phyloP scores from a whole-genome alignment of 441 rosid species.

The Syzygium malaccense region DNA sequence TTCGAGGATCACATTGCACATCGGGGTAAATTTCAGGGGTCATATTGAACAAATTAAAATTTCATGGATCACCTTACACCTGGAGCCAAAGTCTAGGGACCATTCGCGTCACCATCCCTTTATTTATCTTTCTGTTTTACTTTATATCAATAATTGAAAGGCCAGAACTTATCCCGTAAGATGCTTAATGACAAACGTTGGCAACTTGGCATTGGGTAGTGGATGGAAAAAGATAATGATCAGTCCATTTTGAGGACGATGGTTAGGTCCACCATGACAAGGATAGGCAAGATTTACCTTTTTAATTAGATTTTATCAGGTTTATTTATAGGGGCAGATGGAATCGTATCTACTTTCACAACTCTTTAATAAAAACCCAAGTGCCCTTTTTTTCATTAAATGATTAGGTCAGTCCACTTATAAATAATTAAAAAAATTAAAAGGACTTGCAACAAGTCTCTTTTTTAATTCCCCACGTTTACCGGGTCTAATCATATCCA shows the following conservation, averaged over 20 bases:
- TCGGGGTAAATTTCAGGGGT: accelerated
- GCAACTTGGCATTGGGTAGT: neutral
- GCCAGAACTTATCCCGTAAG: neutral
- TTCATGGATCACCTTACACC: accelerated
- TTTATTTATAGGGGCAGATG: neutral
- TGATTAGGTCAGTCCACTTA: neutral
- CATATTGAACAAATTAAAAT: too few relatives aligned
- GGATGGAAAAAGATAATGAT: neutral
- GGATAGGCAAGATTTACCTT: neutral
- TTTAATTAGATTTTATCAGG: neutral
- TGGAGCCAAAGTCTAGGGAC: accelerated
- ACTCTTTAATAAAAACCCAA: neutral
- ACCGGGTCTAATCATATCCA: neutral
- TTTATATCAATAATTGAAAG: neutral
- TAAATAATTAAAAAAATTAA: neutral
- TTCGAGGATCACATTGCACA: too few relatives aligned
- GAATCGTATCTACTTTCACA: neutral
- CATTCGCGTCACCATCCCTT: too few relatives aligned
- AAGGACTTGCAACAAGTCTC: neutral
- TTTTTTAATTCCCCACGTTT: neutral
- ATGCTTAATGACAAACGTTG: neutral
- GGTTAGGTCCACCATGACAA: neutral
- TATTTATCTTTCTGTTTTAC: neutral
- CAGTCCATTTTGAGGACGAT: neutral
- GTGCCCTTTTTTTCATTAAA: neutral